Conservation (phyloP, 768 basidiomycete genomes). For the Tylopilus sp. region DNA sequence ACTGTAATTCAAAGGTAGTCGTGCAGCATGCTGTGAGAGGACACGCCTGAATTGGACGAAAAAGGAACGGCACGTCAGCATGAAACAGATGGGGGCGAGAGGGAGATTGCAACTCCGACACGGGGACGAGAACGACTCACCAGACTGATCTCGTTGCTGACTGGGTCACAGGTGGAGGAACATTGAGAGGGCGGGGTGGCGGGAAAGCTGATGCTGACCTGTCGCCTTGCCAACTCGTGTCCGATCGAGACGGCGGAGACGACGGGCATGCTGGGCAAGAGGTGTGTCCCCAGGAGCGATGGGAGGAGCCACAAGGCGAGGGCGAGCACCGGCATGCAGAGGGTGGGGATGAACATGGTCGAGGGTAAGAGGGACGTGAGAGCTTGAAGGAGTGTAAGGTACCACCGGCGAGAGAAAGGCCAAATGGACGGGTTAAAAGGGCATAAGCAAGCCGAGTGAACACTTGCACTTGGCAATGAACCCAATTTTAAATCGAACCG, state of each 20-base stretch:
- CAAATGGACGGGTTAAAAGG: background rate
- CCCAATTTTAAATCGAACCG: too few relatives aligned
- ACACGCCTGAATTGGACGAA: conserved; percentile 22
- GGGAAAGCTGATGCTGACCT: conserved; percentile 11
- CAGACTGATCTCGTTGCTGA: conserved; percentile 22
- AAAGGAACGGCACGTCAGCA: too few relatives aligned
- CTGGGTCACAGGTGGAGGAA: conserved; percentile 18
- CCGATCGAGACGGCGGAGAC: background rate
- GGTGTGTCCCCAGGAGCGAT: background rate
- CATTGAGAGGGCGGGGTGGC: conserved; percentile 24
- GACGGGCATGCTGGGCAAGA: background rate
- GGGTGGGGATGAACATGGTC: conserved; percentile 14
- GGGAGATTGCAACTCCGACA: conserved; percentile 4
- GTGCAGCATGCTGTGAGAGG: conserved; percentile 38
- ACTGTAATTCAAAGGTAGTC: conserved; percentile 34
- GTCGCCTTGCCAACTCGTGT: conserved; percentile 9
- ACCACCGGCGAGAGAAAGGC: background rate
- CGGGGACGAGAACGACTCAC: conserved; percentile 8
- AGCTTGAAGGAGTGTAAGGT: background rate
- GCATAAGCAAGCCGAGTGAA: background rate
- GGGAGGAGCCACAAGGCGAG: conserved; percentile 1
- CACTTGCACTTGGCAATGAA: too few relatives aligned
- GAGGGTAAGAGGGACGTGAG: conserved; percentile 1
- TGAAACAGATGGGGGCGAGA: too few relatives aligned
- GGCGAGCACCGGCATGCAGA: conserved; percentile 1